Evolutionary conservation across 768 basidiomycete genomes (phyloP), one percentile per base, ranked within the genome.

Genomic region (Pilatotrama ljubarskyi): DNA sequence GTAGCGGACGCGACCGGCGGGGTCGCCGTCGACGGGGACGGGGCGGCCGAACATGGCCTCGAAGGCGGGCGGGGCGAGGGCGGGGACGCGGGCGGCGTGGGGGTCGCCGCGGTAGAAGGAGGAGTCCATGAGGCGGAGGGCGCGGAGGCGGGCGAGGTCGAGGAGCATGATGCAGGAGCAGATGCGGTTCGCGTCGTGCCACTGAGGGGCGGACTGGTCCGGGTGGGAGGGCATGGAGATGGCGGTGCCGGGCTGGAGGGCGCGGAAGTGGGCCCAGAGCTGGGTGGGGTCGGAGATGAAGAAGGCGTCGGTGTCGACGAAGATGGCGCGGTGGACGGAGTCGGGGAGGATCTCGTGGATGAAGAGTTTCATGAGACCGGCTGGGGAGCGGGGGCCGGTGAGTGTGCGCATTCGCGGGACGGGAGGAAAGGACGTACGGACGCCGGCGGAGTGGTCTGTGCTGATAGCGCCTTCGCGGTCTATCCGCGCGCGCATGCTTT

Each of bases 121-220:
- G 6, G 80, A 82, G 66, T 80, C 80, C 77, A 83, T 83, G 55
- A 83, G 68, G 24, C 78, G 77, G 20, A 75, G 29, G 9, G 62
- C 61, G 24, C 82, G 76, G 29, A 82, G 71, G 59, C 74, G 78
- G 44, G 75, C 74, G 10, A 83, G 71, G 63, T 82, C 70, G 59
- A 83, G 76, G n/a, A 82, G 70, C 80, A 82, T 81, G 61, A 82
- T 74, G 65, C 82, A 83, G 25, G 78, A 79, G 69, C 80, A 81
- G 56, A 83, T 81, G 29, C 70, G 69, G 24, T 78, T 80, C 17
- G 80, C 80, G 62, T 81, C 43, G 55, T 77, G 69, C 80, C 81
- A 81, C 41, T 78, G 71, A 10, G 72, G 70, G 1, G 74, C 59
- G 57, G 62, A 13, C 66, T 77, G 73, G 53, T 81, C 77, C 6